phyloP scores from a whole-genome alignment of 495 filamentous ascomycete genomes.

The Mytilinidion resinicola region DNA sequence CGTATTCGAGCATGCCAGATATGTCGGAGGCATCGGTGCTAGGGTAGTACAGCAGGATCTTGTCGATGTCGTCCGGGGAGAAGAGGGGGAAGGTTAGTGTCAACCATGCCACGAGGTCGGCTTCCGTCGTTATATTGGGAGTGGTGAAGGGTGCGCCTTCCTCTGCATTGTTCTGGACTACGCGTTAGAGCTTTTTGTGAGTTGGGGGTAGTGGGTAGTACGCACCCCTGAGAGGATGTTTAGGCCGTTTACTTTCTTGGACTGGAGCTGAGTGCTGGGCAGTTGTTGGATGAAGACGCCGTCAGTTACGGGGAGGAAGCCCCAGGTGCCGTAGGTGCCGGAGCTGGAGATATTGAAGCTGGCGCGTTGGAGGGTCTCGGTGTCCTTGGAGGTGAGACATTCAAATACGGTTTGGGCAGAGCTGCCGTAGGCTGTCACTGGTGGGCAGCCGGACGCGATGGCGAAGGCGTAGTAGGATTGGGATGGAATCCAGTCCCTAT shows the following conservation, averaged over 20 bases:
- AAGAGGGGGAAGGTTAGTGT: slow-evolving; percentile 6
- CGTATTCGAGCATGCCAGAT: slow-evolving; percentile 4
- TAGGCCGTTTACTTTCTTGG: slow-evolving; percentile 48
- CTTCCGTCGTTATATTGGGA: slow-evolving; percentile 4
- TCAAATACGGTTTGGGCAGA: slow-evolving; percentile 41
- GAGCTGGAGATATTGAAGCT: slow-evolving; percentile 45
- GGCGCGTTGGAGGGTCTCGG: slow-evolving; percentile 49
- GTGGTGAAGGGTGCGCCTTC: slow-evolving; percentile 15
- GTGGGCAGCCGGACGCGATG: slow-evolving; percentile 40
- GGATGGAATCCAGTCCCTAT: slow-evolving; percentile 46
- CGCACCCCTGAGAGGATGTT: slow-evolving; percentile 42
- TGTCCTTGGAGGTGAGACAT: slow-evolving; percentile 50
- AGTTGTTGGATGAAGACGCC: slow-evolving; percentile 49
- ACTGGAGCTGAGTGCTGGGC: slow-evolving; percentile 47
- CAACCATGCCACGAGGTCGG: slow-evolving; percentile 8
- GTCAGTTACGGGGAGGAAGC: slow-evolving; percentile 59
- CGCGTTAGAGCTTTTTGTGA: neutral
- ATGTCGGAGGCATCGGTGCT: slow-evolving; percentile 3
- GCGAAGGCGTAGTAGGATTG: slow-evolving; percentile 53
- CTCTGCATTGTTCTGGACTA: slow-evolving; percentile 9
- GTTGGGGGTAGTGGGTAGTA: neutral
- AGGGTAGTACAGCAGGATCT: slow-evolving; percentile 8
- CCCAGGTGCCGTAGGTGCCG: slow-evolving; percentile 48
- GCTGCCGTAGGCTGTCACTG: slow-evolving; percentile 25
- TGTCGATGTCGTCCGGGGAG: slow-evolving; percentile 5